Base-by-base conservation (phyloP, 768 basidiomycete species). In the Ramaria rubella region DNA sequence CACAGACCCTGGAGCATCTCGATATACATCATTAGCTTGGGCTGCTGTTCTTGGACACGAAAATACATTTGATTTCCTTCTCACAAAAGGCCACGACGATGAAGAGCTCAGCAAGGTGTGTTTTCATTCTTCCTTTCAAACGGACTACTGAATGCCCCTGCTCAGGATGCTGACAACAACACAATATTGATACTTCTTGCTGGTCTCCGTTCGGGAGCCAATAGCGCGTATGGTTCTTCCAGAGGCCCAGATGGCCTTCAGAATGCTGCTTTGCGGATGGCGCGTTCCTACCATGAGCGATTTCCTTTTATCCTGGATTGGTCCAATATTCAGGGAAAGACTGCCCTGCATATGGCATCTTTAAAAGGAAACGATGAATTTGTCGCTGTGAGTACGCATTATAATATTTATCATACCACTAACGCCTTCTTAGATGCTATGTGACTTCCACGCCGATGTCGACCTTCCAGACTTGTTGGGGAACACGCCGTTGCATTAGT, bases 151-250 rank as follows among this genome's bases (percentile, higher is more conserved):
- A 46, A 44, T 53, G 38, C 45, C 49, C 31, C 55, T 27, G 51
- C 17, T 3, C 36, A 96, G 94, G 94, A 97, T 68, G 81, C 81
- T 5, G 93, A 95, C 66, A 89, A 89, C 64, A 94, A 94, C 67
- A 96, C 94, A 1, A 87, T 96, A 45, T 83, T 96, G 46, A 92
- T 94, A 76, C 77, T 95, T 11, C 81, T 97, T n/a, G 92, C 94
- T 24, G 90, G 92, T 62, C 76, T 87, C 42, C 85, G 81, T 52
- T 70, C 73, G 1, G 64, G 69, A 36, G 69, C 74, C 9, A 64
- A 70, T n/a, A 73, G 75, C 46, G 70, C 78, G 23, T 82, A 81
- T 58, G 66, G 73, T 4, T 67, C 77, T 17, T 72, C 74, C 15
- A 70, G 79, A 49, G 70, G 72, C 48, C 76, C 81, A 57, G 76